Conservation (phyloP, 2,329 filamentous ascomycete species). For the Neocatenulostroma microsporum region DNA sequence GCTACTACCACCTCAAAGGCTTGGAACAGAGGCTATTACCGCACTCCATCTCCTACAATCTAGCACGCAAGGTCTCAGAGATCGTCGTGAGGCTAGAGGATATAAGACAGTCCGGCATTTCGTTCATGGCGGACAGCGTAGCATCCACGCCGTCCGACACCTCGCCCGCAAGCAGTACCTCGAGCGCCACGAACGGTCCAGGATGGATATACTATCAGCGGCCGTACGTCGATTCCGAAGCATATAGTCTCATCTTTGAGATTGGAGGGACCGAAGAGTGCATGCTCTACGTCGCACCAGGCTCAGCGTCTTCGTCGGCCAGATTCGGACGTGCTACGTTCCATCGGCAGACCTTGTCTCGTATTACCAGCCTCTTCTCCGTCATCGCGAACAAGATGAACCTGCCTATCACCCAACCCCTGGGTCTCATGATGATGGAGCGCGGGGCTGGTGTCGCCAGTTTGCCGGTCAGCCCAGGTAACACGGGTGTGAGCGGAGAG, state of each 20-base stretch:
- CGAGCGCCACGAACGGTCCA: slow-evolving; percentile 10
- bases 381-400: slow-evolving; percentile 76
- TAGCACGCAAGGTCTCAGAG: slow-evolving; percentile 59
- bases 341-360: slow-evolving; percentile 59
- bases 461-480: slow-evolving; percentile 58
- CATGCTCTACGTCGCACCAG: slow-evolving; percentile 14
- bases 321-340: slow-evolving; percentile 56
- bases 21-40: slow-evolving; percentile 81
- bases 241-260: slow-evolving; percentile 71
- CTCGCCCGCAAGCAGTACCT: slow-evolving; percentile 12
- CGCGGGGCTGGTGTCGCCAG: slow-evolving; percentile 51
- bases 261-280: slow-evolving; percentile 57
- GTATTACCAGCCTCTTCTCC: slow-evolving; percentile 66
- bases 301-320: slow-evolving; percentile 7
- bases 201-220: slow-evolving; percentile 72
- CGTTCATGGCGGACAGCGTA: slow-evolving; percentile 49
- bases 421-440: slow-evolving; percentile 60
- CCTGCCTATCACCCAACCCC: slow-evolving; percentile 50
- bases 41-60: slow-evolving; percentile 68
- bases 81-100: slow-evolving; percentile 76
- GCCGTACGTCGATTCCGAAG: slow-evolving; percentile 71
- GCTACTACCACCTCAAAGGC: slow-evolving; percentile 88
- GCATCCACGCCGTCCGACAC: slow-evolving; percentile 10
- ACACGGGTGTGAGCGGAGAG: slow-evolving; percentile 62
- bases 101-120: slow-evolving; percentile 77